phyloP scores from a whole-genome alignment of 148 eudicot species.

The Nepenthes mirabilis region DNA sequence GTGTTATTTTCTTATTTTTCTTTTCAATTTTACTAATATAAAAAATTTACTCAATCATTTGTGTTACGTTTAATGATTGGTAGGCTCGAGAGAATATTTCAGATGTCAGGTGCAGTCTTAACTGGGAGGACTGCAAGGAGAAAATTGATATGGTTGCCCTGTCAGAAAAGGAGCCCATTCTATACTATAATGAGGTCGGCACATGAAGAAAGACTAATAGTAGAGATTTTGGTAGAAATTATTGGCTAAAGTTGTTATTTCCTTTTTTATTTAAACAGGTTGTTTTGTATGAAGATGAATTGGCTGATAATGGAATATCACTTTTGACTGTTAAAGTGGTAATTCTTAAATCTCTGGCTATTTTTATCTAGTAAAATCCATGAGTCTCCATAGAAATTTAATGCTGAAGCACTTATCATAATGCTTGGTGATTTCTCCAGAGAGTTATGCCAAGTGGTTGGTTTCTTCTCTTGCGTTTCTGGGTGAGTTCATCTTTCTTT shows the following conservation, averaged over 20 bases:
- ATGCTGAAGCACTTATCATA: neutral
- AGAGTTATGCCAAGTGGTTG: conserved; percentile 94
- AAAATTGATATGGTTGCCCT: conserved; percentile 68
- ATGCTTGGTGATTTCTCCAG: conserved; percentile 26
- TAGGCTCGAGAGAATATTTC: conserved; percentile 6
- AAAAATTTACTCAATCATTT: too few relatives aligned
- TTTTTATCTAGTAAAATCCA: neutral
- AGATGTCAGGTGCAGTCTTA: conserved; percentile 25
- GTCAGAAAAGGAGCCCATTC: conserved; percentile 81
- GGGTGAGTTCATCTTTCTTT: conserved; percentile 47
- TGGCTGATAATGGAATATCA: conserved; percentile 82
- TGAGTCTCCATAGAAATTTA: too few relatives aligned
- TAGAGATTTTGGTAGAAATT: neutral
- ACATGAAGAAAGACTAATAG: conserved; percentile 2
- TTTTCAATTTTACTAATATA: too few relatives aligned
- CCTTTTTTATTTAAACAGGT: conserved; percentile 36
- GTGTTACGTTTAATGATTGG: too few relatives aligned
- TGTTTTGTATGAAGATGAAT: conserved; percentile 87
- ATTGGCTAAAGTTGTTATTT: neutral
- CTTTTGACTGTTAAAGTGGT: conserved; percentile 96
- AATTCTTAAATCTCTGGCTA: conserved; percentile 11
- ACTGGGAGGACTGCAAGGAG: conserved; percentile 77
- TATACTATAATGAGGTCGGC: conserved; percentile 90
- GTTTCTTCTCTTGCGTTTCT: conserved; percentile 89
- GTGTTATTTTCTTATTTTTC: too few relatives aligned